phyloP scores from a whole-genome alignment of 257 asterid genomes.

The Solanum ossicruentum region DNA sequence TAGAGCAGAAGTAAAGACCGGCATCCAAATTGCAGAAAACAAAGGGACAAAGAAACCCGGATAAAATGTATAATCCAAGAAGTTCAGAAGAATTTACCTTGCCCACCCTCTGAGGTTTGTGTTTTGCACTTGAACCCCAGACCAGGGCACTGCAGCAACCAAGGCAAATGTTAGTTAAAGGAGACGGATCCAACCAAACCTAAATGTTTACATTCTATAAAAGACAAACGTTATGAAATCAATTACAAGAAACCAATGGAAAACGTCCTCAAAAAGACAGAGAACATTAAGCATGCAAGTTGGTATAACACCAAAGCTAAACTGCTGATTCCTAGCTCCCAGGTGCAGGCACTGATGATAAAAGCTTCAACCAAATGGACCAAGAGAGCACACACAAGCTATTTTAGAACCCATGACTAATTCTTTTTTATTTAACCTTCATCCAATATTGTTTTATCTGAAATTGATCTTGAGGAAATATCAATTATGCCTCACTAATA shows the following conservation, averaged over 20 bases:
- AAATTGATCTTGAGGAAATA: neutral
- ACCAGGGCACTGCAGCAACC: slow-evolving; percentile 63
- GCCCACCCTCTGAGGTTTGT: slow-evolving; percentile 99
- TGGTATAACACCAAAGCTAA: neutral
- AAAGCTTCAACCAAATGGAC: neutral
- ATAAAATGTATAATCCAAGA: neutral
- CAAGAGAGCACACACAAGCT: neutral
- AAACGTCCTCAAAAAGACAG: neutral
- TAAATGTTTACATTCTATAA: neutral
- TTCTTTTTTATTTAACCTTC: neutral
- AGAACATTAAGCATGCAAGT: neutral
- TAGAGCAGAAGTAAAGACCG: neutral
- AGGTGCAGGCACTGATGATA: neutral
- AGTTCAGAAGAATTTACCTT: slow-evolving; percentile 33
- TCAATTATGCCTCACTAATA: neutral
- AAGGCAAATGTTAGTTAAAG: slow-evolving; percentile 7
- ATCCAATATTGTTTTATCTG: neutral
- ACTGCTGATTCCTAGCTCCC: neutral
- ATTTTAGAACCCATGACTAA: neutral
- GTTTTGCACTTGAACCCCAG: slow-evolving; percentile 98
- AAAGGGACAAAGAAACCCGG: neutral
- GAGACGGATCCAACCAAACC: neutral
- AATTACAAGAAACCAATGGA: neutral
- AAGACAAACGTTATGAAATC: neutral
- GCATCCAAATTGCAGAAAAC: neutral